Evolutionary conservation across 208 protist species (phyloP), one percentile per base, ranked within the genome.

Genomic region (Plasmodiophora brassicae): DNA sequence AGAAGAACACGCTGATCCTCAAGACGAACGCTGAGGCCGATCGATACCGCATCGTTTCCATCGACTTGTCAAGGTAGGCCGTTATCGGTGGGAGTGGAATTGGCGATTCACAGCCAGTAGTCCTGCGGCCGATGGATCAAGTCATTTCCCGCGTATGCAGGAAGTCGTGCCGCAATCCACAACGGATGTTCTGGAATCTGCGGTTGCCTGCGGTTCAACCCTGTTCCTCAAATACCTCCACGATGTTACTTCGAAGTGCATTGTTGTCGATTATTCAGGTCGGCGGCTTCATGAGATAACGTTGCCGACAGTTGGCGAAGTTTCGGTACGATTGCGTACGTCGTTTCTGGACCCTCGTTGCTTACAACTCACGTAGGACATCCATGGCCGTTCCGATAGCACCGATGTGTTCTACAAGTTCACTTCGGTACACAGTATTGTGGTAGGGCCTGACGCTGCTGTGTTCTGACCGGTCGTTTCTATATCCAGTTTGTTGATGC

Each of bases 31-130:
- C 20, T 35, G n/a, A n/a, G 45, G 72, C 72, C 0, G 85, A 43
- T 88, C 65, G 71, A 72, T 88, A 87, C 53, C 71, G 10, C 32
- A 83, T 86, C 38, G 41, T 85, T 41, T 44, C 1, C 71, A 88
- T 89, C 28, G 71, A 89, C 38, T 25, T 78, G 5, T 5, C 65
- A 44, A 5, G 5, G 5, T 38, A n/a, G n/a, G 41, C 14, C 5
- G 5, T 28, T 57, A 28, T 57, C 25, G 25, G 14, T 57, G 50
- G 50, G 20, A 57, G 14, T 57, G 14, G 14, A 28, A n/a, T n/a
- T n/a, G n/a, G n/a, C n/a, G n/a, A n/a, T n/a, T n/a, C n/a, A n/a
- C n/a, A n/a, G n/a, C n/a, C n/a, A n/a, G n/a, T n/a, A n/a, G n/a
- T n/a, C n/a, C n/a, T n/a, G n/a, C n/a, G n/a, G n/a, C n/a, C n/a